Evolutionary conservation across 129 eudicot genomes (phyloP).

Genomic region (Flaveria ramosissima): DNA sequence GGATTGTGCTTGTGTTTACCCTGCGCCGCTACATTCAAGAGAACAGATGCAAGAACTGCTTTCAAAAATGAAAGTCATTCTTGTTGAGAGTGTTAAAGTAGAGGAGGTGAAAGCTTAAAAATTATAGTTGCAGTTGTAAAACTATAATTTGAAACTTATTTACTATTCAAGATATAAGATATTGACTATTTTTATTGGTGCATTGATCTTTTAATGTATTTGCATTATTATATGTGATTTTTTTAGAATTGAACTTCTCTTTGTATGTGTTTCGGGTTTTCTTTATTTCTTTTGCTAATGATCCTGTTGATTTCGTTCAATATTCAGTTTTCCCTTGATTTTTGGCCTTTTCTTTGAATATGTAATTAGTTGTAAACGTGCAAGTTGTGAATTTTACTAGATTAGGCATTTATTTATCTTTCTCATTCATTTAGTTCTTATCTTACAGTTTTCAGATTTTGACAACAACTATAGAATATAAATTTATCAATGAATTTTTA

Average conservation of each 20-base stretch:
- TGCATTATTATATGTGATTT: background rate
- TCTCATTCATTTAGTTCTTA: too few relatives aligned
- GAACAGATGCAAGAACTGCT: constrained; percentile 47
- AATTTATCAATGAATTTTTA: too few relatives aligned
- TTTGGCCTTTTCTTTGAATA: too few relatives aligned
- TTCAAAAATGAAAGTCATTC: constrained; percentile 37
- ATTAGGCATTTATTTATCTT: too few relatives aligned
- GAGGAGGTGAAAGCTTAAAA: constrained; percentile 22
- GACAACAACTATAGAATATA: too few relatives aligned
- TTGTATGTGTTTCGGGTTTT: background rate
- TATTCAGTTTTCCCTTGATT: too few relatives aligned
- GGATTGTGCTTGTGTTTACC: constrained; percentile 54
- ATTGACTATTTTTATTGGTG: background rate
- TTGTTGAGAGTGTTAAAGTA: constrained; percentile 34
- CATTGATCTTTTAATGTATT: background rate
- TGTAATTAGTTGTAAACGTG: too few relatives aligned
- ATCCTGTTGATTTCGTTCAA: too few relatives aligned
- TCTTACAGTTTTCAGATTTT: too few relatives aligned
- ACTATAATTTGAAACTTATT: background rate
- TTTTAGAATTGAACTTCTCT: background rate
- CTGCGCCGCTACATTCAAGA: constrained; percentile 53
- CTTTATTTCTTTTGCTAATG: background rate
- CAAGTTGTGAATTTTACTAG: too few relatives aligned
- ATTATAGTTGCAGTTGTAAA: background rate
- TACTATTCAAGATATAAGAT: background rate